Percentiles rank a stretch among this genome's conserved stretches.
These are phyloP conservation scores for Pseudogymnoascus sp. DNA, from an alignment of 2,329 filamentous ascomycete genomes.

Conservation along the genomic window DNA sequence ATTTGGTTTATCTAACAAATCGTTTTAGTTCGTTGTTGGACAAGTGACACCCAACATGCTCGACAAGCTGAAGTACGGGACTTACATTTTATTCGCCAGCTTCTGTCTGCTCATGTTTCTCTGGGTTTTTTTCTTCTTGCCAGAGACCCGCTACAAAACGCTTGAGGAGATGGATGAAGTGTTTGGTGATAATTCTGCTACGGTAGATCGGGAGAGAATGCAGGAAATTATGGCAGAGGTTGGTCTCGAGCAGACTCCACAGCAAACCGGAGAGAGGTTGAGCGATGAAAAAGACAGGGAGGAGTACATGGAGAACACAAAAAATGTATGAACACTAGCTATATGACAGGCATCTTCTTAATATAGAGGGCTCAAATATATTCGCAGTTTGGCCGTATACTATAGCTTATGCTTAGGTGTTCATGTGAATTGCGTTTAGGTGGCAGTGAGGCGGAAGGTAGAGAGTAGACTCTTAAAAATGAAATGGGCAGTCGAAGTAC, in stretches of 20 bases:
- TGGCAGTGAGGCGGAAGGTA: too few relatives aligned
- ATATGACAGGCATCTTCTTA: not conserved
- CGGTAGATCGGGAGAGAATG: not conserved
- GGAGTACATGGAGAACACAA: not conserved
- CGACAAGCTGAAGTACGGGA: conserved; percentile 16
- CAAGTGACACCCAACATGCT: conserved; percentile 33
- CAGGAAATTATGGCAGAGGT: not conserved
- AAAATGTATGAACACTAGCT: not conserved
- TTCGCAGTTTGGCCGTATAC: not conserved
- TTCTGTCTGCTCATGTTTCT: conserved; percentile 31
- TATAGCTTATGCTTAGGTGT: too few relatives aligned
- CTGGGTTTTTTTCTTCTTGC: conserved; percentile 36
- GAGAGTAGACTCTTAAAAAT: too few relatives aligned
- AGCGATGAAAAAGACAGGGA: not conserved
- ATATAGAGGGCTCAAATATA: not conserved
- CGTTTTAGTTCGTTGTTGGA: conserved; percentile 27
- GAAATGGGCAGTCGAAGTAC: too few relatives aligned
- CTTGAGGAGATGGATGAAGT: conserved; percentile 36
- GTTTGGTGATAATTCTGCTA: conserved; percentile 21
- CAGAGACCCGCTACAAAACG: conserved; percentile 37
- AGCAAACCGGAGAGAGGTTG: not conserved
- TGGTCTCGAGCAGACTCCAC: not conserved
- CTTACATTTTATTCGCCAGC: conserved; percentile 36
- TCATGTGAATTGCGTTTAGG: too few relatives aligned
- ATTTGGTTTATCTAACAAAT: conserved; percentile 34